phyloP scores from a whole-genome alignment of 2,329 filamentous ascomycete genomes.

The Penicillium expansum region DNA sequence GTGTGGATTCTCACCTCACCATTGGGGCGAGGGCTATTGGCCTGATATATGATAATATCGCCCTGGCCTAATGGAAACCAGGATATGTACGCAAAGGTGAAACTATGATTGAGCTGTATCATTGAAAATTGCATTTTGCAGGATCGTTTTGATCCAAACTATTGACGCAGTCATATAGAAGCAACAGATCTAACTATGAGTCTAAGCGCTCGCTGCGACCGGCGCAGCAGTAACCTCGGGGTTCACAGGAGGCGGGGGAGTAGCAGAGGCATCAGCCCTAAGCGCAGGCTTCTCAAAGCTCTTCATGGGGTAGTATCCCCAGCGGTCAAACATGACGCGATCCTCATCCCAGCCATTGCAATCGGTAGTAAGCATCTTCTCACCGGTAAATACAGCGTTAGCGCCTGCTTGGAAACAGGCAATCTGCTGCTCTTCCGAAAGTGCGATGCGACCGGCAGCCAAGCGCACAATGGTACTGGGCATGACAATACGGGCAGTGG shows the following conservation, averaged over 20 bases:
- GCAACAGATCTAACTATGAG: background rate
- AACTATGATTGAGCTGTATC: background rate
- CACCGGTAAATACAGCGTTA: constrained; percentile 91
- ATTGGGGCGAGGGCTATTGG: background rate
- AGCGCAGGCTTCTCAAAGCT: constrained; percentile 47
- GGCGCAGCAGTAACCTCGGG: constrained; percentile 26
- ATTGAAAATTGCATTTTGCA: background rate
- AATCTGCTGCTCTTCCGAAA: constrained; percentile 85
- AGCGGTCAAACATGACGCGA: constrained; percentile 74
- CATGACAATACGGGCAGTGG: constrained; percentile 78
- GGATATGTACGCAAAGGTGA: too few species aligned
- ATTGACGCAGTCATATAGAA: background rate
- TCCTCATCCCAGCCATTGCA: constrained; percentile 92
- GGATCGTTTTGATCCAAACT: background rate
- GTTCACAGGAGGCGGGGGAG: constrained; percentile 10
- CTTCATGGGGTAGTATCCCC: constrained; percentile 77
- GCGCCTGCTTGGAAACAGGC: constrained; percentile 87
- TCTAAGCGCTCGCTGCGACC: constrained; percentile 31
- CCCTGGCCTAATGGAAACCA: background rate
- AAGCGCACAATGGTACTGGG: constrained; percentile 82
- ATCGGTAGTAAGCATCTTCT: constrained; percentile 93
- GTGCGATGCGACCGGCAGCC: constrained; percentile 77
- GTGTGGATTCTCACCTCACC: background rate
- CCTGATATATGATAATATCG: background rate
- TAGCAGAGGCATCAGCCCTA: constrained; percentile 7